Evolutionary conservation across 1,139 yeast genomes (phyloP).

Genomic region (Scheffersomyces stambukii): DNA sequence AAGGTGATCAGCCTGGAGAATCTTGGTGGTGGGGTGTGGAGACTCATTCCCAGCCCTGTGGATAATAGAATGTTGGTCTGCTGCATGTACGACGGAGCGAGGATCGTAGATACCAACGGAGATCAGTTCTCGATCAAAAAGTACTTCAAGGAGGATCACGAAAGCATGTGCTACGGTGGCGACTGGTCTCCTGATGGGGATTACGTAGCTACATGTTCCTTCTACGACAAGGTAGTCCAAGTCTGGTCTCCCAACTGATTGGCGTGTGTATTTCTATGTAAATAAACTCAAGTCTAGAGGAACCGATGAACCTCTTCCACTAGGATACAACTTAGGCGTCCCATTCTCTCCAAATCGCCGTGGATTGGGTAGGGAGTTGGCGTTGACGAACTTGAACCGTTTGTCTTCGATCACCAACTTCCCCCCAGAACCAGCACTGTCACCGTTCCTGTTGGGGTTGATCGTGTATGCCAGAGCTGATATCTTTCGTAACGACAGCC

Average conservation of each 20-base stretch:
- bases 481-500: conserved; percentile 48
- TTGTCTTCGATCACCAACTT: conserved; percentile 61
- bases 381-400: conserved; percentile 68
- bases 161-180: conserved; percentile 94
- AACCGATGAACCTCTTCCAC: conserved; percentile 94
- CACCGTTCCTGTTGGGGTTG: conserved; percentile 11
- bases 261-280: conserved; percentile 4
- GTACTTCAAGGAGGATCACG: conserved; percentile 67
- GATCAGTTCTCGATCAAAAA: conserved; percentile 38
- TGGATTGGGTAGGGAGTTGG: conserved; percentile 75
- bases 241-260: conserved; percentile 47
- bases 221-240: conserved; percentile 81
- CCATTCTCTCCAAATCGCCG: conserved; percentile 58
- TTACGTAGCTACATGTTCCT: conserved; percentile 74
- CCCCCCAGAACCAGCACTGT: conserved; percentile 9
- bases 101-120: conserved; percentile 36
- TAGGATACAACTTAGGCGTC: conserved; percentile 73
- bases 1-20: conserved; percentile 37
- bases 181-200: conserved; percentile 63
- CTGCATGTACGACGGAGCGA: conserved; percentile 95
- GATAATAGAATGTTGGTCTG: conserved; percentile 62
- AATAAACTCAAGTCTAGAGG: conserved; percentile 63
- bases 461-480: conserved; percentile 60
- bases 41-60: conserved; percentile 63
- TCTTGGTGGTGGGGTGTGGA: conserved; percentile 95